These are phyloP conservation scores for Podila epicladia DNA, from an alignment of 192 early-diverging fungal species.

Conservation along the genomic window DNA sequence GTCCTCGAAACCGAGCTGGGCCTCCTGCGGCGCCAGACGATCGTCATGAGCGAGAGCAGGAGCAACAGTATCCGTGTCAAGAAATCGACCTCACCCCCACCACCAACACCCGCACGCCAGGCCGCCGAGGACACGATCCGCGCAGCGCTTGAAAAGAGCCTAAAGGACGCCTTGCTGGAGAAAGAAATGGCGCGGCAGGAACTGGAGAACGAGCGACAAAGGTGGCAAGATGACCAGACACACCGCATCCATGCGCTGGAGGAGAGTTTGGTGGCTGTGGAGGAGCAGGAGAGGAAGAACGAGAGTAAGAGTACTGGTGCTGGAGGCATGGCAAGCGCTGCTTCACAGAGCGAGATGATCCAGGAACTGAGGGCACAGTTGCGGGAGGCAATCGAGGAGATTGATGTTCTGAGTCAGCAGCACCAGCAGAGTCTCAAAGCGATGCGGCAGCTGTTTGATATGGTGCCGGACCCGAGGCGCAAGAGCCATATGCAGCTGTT, in stretches of 20 bases:
- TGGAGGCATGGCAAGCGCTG: not conserved
- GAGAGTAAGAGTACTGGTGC: not conserved
- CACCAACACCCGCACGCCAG: not conserved
- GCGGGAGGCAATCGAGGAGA: slow-evolving; percentile 46
- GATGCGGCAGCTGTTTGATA: slow-evolving; percentile 44
- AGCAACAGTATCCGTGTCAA: slow-evolving; percentile 42
- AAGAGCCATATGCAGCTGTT: slow-evolving; percentile 33
- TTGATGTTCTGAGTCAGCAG: slow-evolving; percentile 26
- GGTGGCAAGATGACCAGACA: slow-evolving; percentile 39
- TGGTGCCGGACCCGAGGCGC: slow-evolving; percentile 23
- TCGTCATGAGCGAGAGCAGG: slow-evolving; percentile 29
- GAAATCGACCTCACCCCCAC: not conserved
- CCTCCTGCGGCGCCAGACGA: slow-evolving; percentile 25
- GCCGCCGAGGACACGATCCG: slow-evolving; percentile 36
- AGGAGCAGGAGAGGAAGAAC: slow-evolving; percentile 17
- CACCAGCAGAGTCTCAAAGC: slow-evolving; percentile 35
- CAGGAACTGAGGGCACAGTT: slow-evolving; percentile 20
- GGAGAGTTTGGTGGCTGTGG: slow-evolving; percentile 38
- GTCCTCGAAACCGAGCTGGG: slow-evolving; percentile 42
- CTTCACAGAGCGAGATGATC: not conserved
- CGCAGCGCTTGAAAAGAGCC: slow-evolving; percentile 34
- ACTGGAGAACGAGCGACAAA: slow-evolving; percentile 45
- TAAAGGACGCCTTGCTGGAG: slow-evolving; percentile 50
- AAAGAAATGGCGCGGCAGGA: slow-evolving; percentile 44
- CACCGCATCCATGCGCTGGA: slow-evolving; percentile 38